Conservation (phyloP, 2,329 filamentous ascomycete species). For the Daldinia eschscholtzii region DNA sequence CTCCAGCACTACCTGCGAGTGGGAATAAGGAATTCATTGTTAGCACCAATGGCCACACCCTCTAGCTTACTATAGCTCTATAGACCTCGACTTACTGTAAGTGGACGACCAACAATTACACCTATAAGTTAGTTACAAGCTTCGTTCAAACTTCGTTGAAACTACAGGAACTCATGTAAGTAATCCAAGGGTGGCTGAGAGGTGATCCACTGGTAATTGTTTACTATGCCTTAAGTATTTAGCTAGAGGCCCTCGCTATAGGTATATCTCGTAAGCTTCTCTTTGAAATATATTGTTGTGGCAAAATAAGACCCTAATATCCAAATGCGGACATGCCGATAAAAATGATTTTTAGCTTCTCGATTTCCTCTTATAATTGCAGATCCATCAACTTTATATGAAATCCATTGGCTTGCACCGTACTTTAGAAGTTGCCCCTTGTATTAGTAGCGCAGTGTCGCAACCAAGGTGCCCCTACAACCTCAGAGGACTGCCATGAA, state of each 20-base stretch:
- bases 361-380: not conserved
- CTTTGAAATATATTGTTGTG: not conserved
- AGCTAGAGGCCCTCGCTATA: not conserved
- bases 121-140: not conserved
- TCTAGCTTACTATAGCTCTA: not conserved
- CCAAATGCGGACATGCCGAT: not conserved
- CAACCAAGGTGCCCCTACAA: conserved; percentile 11
- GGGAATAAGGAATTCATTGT: not conserved
- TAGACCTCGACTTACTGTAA: not conserved
- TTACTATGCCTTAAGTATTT: conserved; percentile 4
- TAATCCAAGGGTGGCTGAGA: conserved; percentile 10
- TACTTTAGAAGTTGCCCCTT: conserved; percentile 12
- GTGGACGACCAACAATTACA: not conserved
- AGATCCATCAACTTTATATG: not conserved
- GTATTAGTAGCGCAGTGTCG: conserved; percentile 8
- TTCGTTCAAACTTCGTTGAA: not conserved
- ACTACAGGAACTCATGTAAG: conserved; percentile 1
- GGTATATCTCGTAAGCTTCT: not conserved
- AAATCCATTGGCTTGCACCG: conserved; percentile 8
- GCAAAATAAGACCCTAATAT: not conserved
- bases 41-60: not conserved
- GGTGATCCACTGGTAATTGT: conserved; percentile 15
- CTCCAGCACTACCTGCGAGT: conserved; percentile 7
- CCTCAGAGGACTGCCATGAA: not conserved
- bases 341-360: not conserved